phyloP scores from a whole-genome alignment of 208 protist species.

The Trypanosoma scelopori region DNA sequence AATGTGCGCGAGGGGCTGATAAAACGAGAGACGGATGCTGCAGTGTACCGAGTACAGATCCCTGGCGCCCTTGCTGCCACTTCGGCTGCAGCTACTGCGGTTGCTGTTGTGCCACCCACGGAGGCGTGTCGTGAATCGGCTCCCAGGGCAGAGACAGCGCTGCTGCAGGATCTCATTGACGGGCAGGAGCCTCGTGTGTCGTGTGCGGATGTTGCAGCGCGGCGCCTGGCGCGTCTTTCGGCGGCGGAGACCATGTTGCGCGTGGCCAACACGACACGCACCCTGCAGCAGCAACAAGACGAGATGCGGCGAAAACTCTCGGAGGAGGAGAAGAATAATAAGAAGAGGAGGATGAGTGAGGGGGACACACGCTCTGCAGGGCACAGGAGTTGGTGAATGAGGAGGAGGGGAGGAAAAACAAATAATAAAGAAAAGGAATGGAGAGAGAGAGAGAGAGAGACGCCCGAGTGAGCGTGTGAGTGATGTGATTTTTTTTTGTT shows the following conservation, averaged over 20 bases:
- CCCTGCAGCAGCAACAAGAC: slow-evolving; percentile 41
- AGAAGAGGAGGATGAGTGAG: background rate
- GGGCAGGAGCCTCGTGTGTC: slow-evolving; percentile 40
- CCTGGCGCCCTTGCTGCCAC: background rate
- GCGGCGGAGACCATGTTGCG: slow-evolving; percentile 52
- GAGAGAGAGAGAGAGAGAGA: too few relatives aligned
- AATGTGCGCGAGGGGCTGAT: slow-evolving; percentile 7
- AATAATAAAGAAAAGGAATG: too few relatives aligned
- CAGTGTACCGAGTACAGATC: slow-evolving; percentile 8
- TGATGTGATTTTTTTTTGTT: too few relatives aligned
- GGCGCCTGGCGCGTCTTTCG: slow-evolving; percentile 49
- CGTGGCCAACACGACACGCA: slow-evolving; percentile 31
- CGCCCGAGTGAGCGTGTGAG: too few relatives aligned
- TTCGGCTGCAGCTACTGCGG: too few relatives aligned
- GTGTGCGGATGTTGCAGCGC: slow-evolving; percentile 39
- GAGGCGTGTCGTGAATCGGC: slow-evolving; percentile 21
- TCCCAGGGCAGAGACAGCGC: slow-evolving; percentile 28
- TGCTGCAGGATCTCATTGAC: slow-evolving; percentile 66
- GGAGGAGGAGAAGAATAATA: background rate
- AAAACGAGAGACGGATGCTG: background rate
- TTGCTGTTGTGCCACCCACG: background rate
- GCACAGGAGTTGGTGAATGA: background rate
- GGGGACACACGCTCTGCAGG: too few relatives aligned
- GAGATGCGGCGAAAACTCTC: slow-evolving; percentile 28
- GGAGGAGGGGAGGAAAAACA: too few relatives aligned